Evolutionary conservation across 2,329 filamentous ascomycete genomes (phyloP), one percentile per base, ranked within the genome.

Genomic region (Fusarium pilosicola): DNA sequence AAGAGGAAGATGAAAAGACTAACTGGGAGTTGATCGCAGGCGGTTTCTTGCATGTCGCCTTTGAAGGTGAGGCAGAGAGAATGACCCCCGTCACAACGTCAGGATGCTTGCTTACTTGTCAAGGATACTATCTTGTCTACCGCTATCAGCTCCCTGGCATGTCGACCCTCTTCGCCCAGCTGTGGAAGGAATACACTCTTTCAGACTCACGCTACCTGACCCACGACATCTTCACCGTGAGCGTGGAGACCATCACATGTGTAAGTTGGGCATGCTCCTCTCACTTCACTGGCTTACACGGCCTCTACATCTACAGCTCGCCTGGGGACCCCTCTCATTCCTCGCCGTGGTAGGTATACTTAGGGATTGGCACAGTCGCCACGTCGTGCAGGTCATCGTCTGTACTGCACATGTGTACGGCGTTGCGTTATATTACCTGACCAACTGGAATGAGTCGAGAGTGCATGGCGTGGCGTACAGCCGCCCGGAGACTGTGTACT

Each of bases 141-240:
- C 92, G 94, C 80, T 83, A 85, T 28, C 85, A 84, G 30, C 87
- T 97, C 80, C 89, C 91, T 0, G 85, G 88, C 17, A 89, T 89
- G 68, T 92, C 94, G 80, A 90, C 91, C 62, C 83, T 96, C 13
- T 92, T 95, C 64, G 94, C 92, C 6, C 94, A 97, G 84, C 86
- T 97, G 49, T 97, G 95, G 95, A 97, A 97, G 80, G 95, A 97
- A 82, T 97, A 97, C 80, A 88, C 93, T 7, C 87, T 95, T 39
- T 95, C 93, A 6, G 95, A 97, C 83, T 97, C 94, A 62, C 88
- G 95, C 48, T 97, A 97, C 79, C 85, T 97, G 76, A 95, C 92
- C 6, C 90, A 91, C 24, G 93, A 96, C 79, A 88, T 92, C 3
- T 95, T 97, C 77, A 94, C 96, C 76, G 85, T 97, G n/a, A 95